A percentile compares a stretch with the other conserved stretches of the same genome.
Evolutionary conservation across 805 yeast genomes (phyloP).

Genomic region (Teunomyces funiuensis): DNA sequence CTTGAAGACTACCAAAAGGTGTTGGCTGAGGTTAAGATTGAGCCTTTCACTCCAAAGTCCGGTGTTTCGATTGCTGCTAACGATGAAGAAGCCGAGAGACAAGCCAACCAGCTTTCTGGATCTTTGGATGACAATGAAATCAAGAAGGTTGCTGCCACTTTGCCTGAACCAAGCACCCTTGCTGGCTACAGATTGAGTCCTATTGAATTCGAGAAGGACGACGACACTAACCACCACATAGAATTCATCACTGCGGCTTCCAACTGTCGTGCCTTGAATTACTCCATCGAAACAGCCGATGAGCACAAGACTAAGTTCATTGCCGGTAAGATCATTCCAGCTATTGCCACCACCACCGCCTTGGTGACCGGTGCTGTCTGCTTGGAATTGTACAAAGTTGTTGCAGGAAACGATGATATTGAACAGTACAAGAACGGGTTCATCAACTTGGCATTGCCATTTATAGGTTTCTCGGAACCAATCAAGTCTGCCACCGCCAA

Average conservation of each 20-base stretch:
- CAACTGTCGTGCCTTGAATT: conserved; percentile 91
- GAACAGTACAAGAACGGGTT: conserved; percentile 93
- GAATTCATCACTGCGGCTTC: conserved; percentile 96
- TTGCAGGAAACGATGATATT: conserved; percentile 67
- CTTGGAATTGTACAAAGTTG: conserved; percentile 88
- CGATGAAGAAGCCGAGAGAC: conserved; percentile 88
- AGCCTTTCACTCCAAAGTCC: conserved; percentile 70
- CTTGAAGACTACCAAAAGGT: conserved; percentile 55
- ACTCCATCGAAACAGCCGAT: conserved; percentile 85
- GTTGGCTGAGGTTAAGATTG: conserved; percentile 42
- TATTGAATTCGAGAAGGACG: conserved; percentile 98
- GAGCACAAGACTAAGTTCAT: conserved; percentile 89
- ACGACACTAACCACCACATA: conserved; percentile 93
- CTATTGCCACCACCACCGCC: conserved; percentile 99
- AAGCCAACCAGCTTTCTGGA: conserved; percentile 44
- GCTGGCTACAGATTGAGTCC: conserved; percentile 86
- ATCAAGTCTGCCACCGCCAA: conserved; percentile 79
- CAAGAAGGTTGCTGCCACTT: conserved; percentile 64
- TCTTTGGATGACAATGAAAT: conserved; percentile 61
- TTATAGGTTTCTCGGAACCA: conserved; percentile 96
- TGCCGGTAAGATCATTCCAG: conserved; percentile 98
- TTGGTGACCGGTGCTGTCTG: conserved; percentile 93
- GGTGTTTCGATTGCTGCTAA: conserved; percentile 79
- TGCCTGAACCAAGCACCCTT: conserved; percentile 86
- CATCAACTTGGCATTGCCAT: conserved; percentile 88